phyloP scores from a whole-genome alignment of 306 rosid genomes.

The Luffa aegyptiaca region DNA sequence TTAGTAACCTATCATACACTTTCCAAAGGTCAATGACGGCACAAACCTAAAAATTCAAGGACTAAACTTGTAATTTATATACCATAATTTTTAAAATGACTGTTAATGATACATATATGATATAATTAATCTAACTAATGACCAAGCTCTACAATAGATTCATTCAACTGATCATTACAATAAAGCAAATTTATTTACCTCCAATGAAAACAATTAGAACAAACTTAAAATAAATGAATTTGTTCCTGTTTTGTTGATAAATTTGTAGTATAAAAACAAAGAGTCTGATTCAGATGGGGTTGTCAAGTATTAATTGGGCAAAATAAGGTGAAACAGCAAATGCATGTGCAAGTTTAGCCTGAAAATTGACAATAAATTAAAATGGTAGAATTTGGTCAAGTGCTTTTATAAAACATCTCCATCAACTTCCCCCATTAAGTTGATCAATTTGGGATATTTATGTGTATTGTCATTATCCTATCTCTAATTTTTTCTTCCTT shows the following conservation, averaged over 20 bases:
- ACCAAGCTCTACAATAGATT: too few relatives aligned
- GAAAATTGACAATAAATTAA: not conserved
- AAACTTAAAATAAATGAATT: too few relatives aligned
- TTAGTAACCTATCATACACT: too few relatives aligned
- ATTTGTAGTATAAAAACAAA: not conserved
- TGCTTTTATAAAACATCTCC: not conserved
- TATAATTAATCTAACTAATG: too few relatives aligned
- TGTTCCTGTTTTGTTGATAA: not conserved
- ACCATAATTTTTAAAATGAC: too few relatives aligned
- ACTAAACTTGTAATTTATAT: too few relatives aligned
- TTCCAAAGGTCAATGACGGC: too few relatives aligned
- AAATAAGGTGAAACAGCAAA: not conserved
- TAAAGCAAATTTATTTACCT: too few relatives aligned
- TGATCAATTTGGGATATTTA: not conserved
- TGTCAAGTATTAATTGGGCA: not conserved
- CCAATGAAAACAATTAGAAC: too few relatives aligned
- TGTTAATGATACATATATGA: too few relatives aligned
- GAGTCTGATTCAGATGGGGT: not conserved
- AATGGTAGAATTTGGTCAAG: not conserved
- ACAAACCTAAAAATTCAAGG: too few relatives aligned
- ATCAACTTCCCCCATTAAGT: not conserved
- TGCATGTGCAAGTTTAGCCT: slow-evolving; percentile 5
- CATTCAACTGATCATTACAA: too few relatives aligned
- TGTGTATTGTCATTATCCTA: slow-evolving; percentile 3
- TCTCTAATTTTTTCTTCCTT: not conserved